Evolutionary conservation across 495 filamentous ascomycete species (phyloP).

Genomic region (Talaromyces thailandensis): DNA sequence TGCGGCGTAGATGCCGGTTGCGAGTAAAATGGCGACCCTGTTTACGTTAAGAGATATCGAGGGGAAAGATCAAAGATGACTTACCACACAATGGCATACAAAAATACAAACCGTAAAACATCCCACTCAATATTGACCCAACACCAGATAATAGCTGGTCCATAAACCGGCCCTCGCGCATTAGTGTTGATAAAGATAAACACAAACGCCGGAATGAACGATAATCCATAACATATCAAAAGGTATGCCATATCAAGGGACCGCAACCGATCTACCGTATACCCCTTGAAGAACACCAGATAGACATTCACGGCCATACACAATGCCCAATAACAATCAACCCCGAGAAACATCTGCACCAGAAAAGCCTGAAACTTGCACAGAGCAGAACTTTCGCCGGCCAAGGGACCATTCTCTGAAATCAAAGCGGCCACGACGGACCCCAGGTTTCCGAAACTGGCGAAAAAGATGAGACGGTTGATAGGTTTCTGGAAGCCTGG

Average conservation of each 20-base stretch:
- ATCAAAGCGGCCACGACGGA: constrained; percentile 64
- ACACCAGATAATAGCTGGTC: constrained; percentile 68
- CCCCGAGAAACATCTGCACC: constrained; percentile 45
- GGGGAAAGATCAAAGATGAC: constrained; percentile 5
- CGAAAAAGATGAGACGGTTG: constrained; percentile 68
- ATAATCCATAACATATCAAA: constrained; percentile 55
- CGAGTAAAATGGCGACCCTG: constrained; percentile 47
- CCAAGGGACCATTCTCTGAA: constrained; percentile 33
- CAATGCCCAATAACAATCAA: constrained; percentile 60
- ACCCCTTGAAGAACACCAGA: constrained; percentile 64
- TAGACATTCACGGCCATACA: constrained; percentile 75
- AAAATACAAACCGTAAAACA: constrained; percentile 56
- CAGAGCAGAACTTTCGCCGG: constrained; percentile 29
- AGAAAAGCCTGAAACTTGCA: constrained; percentile 65
- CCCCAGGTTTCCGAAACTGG: constrained; percentile 63
- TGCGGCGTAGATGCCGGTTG: constrained; percentile 54
- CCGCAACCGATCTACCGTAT: constrained; percentile 49
- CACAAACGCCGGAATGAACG: constrained; percentile 51
- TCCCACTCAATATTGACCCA: constrained; percentile 61
- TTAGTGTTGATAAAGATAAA: constrained; percentile 47
- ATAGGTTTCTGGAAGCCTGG: constrained; percentile 51
- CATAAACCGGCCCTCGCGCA: constrained; percentile 46
- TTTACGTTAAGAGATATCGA: neutral
- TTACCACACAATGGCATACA: constrained; percentile 71
- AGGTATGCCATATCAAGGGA: constrained; percentile 58